These are phyloP conservation scores for Cryphonectria naterciae DNA, from an alignment of 2,329 filamentous ascomycete species.

Conservation along the genomic window DNA sequence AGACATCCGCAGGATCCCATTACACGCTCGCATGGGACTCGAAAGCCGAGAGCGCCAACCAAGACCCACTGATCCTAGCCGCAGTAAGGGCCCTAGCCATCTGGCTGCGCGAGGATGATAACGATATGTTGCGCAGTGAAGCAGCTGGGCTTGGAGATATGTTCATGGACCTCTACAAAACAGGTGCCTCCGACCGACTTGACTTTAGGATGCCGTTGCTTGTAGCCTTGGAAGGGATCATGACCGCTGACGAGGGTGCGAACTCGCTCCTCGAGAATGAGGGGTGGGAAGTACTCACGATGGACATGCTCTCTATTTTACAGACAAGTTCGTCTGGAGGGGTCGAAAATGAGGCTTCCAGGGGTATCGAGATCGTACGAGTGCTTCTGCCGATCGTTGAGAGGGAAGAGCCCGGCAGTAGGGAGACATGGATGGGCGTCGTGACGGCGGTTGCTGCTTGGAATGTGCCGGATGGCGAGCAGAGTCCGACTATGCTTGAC, in stretches of 20 bases:
- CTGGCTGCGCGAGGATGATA: conserved; percentile 73
- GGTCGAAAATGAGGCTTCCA: conserved; percentile 43
- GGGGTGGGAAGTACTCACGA: conserved; percentile 58
- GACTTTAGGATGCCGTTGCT: conserved; percentile 63
- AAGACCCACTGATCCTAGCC: conserved; percentile 64
- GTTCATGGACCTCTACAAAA: conserved; percentile 64
- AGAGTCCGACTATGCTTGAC: conserved; percentile 44
- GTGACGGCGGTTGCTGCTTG: conserved; percentile 57
- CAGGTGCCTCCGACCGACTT: conserved; percentile 38
- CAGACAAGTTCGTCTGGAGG: conserved; percentile 35
- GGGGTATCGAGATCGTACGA: conserved; percentile 60
- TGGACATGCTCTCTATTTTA: conserved; percentile 54
- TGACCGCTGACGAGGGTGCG: conserved; percentile 52
- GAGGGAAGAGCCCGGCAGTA: conserved; percentile 46
- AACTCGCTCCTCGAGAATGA: conserved; percentile 53
- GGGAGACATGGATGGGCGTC: conserved; percentile 61
- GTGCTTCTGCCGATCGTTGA: conserved; percentile 59
- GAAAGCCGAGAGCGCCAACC: conserved; percentile 48
- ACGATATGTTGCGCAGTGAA: conserved; percentile 59
- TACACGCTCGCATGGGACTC: conserved; percentile 64
- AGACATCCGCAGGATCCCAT: conserved; percentile 49
- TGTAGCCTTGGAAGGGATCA: conserved; percentile 62
- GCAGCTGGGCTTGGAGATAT: conserved; percentile 65
- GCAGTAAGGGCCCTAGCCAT: conserved; percentile 62
- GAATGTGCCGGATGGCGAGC: conserved; percentile 41